These are phyloP conservation scores for Breviolum minutum DNA, from an alignment of 73 alveolate species.

Conservation along the genomic window DNA sequence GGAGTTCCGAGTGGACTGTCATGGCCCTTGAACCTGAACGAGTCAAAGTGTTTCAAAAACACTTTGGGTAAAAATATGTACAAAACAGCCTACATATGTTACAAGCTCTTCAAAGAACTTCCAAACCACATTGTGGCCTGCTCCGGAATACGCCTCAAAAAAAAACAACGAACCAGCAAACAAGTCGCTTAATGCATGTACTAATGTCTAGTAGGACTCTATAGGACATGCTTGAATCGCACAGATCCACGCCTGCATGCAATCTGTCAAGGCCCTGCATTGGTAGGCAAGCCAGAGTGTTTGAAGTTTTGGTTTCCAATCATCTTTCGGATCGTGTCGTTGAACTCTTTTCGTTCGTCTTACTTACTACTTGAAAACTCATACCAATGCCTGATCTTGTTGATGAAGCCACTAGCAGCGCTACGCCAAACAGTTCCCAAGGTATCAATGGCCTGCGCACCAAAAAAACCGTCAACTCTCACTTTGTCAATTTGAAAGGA, in stretches of 20 bases:
- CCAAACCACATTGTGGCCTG: neutral
- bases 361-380: too few relatives aligned
- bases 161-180: too few relatives aligned
- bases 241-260: slow-evolving; percentile 34
- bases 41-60: neutral
- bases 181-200: too few relatives aligned
- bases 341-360: too few relatives aligned
- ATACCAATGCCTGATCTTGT: slow-evolving; percentile 39
- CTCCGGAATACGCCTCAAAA: slow-evolving; percentile 27
- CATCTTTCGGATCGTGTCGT: too few relatives aligned
- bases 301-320: too few relatives aligned
- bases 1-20: slow-evolving; percentile 65
- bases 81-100: neutral
- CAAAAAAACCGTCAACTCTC: neutral
- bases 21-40: slow-evolving; percentile 19
- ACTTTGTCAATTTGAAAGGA: too few relatives aligned
- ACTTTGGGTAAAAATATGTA: neutral
- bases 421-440: slow-evolving; percentile 70
- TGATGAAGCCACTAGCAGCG: slow-evolving; percentile 52
- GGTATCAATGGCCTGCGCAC: slow-evolving; percentile 42
- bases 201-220: too few relatives aligned
- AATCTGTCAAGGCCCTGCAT: slow-evolving; percentile 66
- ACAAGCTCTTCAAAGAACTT: neutral
- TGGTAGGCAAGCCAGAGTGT: neutral
- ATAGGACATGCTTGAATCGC: neutral